Conservation (phyloP, 495 filamentous ascomycete genomes). For the Trichoderma gamsii region DNA sequence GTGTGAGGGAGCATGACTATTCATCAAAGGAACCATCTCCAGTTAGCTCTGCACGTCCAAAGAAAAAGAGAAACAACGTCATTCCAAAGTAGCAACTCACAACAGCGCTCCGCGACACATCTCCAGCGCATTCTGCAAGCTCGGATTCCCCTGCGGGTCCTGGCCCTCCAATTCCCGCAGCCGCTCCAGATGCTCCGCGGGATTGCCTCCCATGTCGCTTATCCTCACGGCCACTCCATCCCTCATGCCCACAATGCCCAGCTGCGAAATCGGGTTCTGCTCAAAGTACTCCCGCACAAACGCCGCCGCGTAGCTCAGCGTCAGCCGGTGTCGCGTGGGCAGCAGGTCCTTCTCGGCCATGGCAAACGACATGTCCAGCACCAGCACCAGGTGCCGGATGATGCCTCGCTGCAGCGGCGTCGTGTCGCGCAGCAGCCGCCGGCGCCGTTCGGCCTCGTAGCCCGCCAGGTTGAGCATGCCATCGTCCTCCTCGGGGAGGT, state of each 20-base stretch:
- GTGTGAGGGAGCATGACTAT: slow-evolving; percentile 81
- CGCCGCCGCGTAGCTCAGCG: slow-evolving; percentile 74
- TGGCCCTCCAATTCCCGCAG: slow-evolving; percentile 59
- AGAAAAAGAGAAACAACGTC: not conserved
- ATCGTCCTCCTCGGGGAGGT: slow-evolving; percentile 34
- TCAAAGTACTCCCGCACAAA: slow-evolving; percentile 96
- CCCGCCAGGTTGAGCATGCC: slow-evolving; percentile 34
- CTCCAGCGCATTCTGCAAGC: slow-evolving; percentile 90
- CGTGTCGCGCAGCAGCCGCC: slow-evolving; percentile 72
- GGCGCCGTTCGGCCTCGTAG: slow-evolving; percentile 42
- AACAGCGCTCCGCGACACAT: slow-evolving; percentile 86
- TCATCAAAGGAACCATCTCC: slow-evolving; percentile 13
- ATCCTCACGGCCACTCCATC: slow-evolving; percentile 83
- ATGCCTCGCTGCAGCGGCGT: slow-evolving; percentile 94
- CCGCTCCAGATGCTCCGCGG: slow-evolving; percentile 76
- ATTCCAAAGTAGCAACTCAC: slow-evolving; percentile 39
- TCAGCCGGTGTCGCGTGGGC: slow-evolving; percentile 76
- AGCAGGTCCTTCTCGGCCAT: slow-evolving; percentile 94
- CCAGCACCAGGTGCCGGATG: slow-evolving; percentile 85
- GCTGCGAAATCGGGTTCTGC: slow-evolving; percentile 97
- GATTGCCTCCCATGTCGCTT: slow-evolving; percentile 86
- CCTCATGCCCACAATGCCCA: slow-evolving; percentile 83
- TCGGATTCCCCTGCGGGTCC: slow-evolving; percentile 83
- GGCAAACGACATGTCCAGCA: slow-evolving; percentile 87
- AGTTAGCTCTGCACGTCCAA: slow-evolving; percentile 19